These are phyloP conservation scores for Globomyces sp. DNA, from an alignment of 371 early-diverging fungal species.

Conservation along the genomic window DNA sequence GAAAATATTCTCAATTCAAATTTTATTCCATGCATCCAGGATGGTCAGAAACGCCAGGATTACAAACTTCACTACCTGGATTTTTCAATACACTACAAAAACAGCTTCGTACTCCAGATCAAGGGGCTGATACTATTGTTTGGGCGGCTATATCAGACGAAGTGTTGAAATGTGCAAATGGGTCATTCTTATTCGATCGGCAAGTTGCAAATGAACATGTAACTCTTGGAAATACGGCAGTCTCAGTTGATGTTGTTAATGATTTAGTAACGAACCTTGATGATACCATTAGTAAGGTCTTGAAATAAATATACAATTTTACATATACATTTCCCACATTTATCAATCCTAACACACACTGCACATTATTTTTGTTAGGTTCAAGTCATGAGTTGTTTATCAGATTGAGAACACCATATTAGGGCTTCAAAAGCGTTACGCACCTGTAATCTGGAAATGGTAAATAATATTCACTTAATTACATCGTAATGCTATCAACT, in stretches of 20 bases:
- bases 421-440: too few relatives aligned
- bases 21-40: conserved; percentile 30
- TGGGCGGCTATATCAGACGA: conserved; percentile 21
- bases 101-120: conserved; percentile 20
- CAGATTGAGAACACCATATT: too few relatives aligned
- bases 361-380: too few relatives aligned
- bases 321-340: too few relatives aligned
- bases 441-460: too few relatives aligned
- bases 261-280: neutral
- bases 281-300: neutral
- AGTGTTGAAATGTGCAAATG: neutral
- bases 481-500: too few relatives aligned
- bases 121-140: conserved; percentile 35
- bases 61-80: conserved; percentile 20
- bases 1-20: conserved; percentile 18
- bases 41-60: conserved; percentile 32
- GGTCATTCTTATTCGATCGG: neutral
- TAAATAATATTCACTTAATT: too few relatives aligned
- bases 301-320: too few relatives aligned
- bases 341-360: too few relatives aligned
- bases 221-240: neutral
- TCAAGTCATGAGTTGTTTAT: too few relatives aligned
- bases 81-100: conserved; percentile 19
- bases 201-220: neutral
- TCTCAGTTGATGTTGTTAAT: neutral